Evolutionary conservation across 2,329 filamentous ascomycete genomes (phyloP).

Genomic region (Exserohilum rostratum): DNA sequence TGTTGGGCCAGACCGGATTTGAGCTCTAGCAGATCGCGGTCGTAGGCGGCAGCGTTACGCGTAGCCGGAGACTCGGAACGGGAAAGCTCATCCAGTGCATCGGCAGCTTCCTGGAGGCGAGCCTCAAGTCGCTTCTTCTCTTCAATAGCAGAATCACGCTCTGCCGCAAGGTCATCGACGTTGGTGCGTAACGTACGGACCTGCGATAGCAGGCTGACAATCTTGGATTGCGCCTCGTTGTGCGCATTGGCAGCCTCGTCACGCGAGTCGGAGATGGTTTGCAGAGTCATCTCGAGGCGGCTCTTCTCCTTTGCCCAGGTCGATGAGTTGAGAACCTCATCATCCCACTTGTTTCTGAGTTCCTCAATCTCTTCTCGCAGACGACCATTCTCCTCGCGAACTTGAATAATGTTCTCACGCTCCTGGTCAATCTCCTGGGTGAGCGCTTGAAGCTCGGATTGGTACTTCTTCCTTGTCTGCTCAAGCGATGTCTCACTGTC

Average conservation of each 20-base stretch:
- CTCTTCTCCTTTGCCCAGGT: constrained; percentile 99
- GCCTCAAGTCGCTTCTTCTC: constrained; percentile 91
- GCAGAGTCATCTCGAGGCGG: constrained; percentile 84
- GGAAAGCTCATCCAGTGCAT: constrained; percentile 84
- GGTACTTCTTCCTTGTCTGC: constrained; percentile 97
- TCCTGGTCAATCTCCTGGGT: constrained; percentile 93
- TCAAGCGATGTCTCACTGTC: constrained; percentile 96
- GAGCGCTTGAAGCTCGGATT: constrained; percentile 85
- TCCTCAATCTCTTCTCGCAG: constrained; percentile 96
- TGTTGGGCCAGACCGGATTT: constrained; percentile 89
- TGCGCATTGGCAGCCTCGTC: constrained; percentile 93
- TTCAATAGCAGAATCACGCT: constrained; percentile 81
- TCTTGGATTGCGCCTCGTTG: constrained; percentile 92
- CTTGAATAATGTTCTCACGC: constrained; percentile 85
- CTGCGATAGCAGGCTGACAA: constrained; percentile 87
- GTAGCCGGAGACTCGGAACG: constrained; percentile 85
- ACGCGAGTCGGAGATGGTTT: constrained; percentile 86
- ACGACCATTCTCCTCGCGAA: constrained; percentile 81
- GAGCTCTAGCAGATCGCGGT: constrained; percentile 87
- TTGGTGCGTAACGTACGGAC: constrained; percentile 82
- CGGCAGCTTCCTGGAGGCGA: constrained; percentile 83
- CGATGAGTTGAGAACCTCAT: constrained; percentile 95
- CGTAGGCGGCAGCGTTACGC: constrained; percentile 85
- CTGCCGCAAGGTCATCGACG: constrained; percentile 83
- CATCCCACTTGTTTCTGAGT: constrained; percentile 94